Base-by-base conservation (phyloP, 495 filamentous ascomycete species). In the Penicillium desertorum region DNA sequence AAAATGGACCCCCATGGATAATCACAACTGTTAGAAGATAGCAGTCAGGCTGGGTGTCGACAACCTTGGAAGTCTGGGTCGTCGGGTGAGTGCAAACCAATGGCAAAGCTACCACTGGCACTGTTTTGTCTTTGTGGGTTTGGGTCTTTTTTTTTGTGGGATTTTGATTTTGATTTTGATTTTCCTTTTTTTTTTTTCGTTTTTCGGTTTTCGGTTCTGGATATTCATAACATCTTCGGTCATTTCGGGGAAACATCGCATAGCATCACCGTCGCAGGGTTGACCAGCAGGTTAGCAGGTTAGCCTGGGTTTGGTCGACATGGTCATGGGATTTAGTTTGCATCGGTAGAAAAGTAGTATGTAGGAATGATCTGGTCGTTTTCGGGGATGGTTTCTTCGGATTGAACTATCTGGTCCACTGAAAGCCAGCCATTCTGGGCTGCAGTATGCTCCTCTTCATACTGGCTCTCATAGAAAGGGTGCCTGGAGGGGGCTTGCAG, bases 321-420 rank as follows among this genome's bases (percentile, higher is more conserved):
- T 11, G 10, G 17, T 20, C 39, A 3, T 47, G 22, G 9, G 37
- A 11, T 50, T 50, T 64, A 73, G 41, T 65, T 59, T 12, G 59
- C 55, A 58, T 50, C 66, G 50, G 62, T 63, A 37, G 67, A 62
- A 53, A 76, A 57, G 57, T 74, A 77, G 6, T 74, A 64, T 4
- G 58, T 59, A 25, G 67, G 64, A 59, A 74, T 67, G 20, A 72
- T 65, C 14, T 65, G 58, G 30, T 72, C 70, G 4, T 62, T 54
- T 16, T 76, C 72, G 1, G 69, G 64, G 27, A 76, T 60, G 11
- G 72, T 77, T 12, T 54, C 70, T 10, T 75, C 70, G 3, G 73
- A 64, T 11, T 73, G 73, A 19, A 36, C 36, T 22, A 41, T 47
- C 11, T 58, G 64, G 14, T 57, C 30, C 10, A 45, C 43, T 5